Conservation (phyloP, 2,329 filamentous ascomycete genomes). For the Fusarium oxysporum region DNA sequence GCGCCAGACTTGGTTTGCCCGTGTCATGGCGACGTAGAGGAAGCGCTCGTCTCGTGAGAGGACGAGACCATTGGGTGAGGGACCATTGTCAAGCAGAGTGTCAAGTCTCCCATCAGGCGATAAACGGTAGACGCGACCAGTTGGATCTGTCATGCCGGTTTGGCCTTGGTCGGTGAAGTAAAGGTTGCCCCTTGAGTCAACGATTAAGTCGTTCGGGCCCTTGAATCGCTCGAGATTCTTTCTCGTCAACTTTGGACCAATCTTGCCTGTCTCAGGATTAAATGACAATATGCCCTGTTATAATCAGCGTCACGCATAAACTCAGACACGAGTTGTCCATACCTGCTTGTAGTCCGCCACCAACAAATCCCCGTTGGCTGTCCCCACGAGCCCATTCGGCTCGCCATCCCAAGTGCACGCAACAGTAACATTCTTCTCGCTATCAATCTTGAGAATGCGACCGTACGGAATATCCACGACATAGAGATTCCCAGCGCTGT, state of each 20-base stretch:
- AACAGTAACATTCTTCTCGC: constrained; percentile 46
- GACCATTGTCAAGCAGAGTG: constrained; percentile 52
- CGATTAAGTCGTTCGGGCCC: constrained; percentile 55
- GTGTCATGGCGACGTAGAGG: constrained; percentile 55
- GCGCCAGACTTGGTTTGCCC: constrained; percentile 56
- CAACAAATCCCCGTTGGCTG: constrained; percentile 49
- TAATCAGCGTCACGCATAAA: not conserved
- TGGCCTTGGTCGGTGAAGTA: constrained; percentile 61
- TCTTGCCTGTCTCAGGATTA: constrained; percentile 45
- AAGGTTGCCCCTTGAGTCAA: constrained; percentile 52
- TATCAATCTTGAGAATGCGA: constrained; percentile 51
- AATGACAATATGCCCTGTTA: constrained; percentile 52
- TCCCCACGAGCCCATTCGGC: constrained; percentile 54
- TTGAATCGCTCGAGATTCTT: constrained; percentile 58
- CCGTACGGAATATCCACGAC: constrained; percentile 56
- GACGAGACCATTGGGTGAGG: constrained; percentile 54
- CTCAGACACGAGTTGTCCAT: accelerated
- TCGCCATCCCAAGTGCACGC: constrained; percentile 54
- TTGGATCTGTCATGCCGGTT: constrained; percentile 56
- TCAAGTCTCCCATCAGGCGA: constrained; percentile 52
- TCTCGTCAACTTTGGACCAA: constrained; percentile 49
- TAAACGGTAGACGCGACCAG: constrained; percentile 54
- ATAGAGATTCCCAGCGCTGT: constrained; percentile 50
- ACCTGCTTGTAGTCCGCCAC: constrained; percentile 58
- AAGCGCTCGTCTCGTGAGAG: constrained; percentile 54